Conservation (phyloP, 352 stramenopile species). For the Phytophthora idaei region DNA sequence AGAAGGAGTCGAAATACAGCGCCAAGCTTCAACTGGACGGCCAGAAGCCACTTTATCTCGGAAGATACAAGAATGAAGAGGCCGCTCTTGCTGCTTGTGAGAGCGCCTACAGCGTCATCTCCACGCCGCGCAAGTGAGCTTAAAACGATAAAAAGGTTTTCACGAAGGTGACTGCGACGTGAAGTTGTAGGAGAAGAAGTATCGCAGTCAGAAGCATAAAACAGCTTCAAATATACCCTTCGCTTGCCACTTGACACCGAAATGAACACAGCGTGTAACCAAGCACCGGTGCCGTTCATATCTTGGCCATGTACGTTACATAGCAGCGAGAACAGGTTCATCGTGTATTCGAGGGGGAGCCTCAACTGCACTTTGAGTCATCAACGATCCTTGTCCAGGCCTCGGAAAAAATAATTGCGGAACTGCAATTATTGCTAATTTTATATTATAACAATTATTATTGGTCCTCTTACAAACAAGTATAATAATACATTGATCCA, state of each 20-base stretch:
- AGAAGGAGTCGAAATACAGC: constrained; percentile 66
- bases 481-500: no score
- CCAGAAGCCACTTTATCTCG: constrained; percentile 74
- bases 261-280: neutral
- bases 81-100: constrained; percentile 67
- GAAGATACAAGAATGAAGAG: constrained; percentile 68
- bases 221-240: constrained; percentile 13
- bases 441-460: no score
- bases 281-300: neutral
- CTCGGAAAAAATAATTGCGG: no score
- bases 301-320: constrained; percentile 12
- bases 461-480: no score
- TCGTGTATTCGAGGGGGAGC: constrained; percentile 10
- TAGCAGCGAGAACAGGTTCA: constrained; percentile 12
- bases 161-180: neutral
- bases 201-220: neutral
- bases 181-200: neutral
- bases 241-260: neutral
- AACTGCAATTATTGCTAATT: no score
- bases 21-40: constrained; percentile 63
- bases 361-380: constrained; percentile 17
- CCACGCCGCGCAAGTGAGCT: constrained; percentile 57
- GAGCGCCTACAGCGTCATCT: constrained; percentile 56
- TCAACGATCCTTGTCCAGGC: constrained; percentile 13
- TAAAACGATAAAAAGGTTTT: constrained; percentile 1